A percentile compares a stretch with the other conserved stretches of the same genome.
Conservation (phyloP, 306 rosid species). For the Cucumis melo region DNA sequence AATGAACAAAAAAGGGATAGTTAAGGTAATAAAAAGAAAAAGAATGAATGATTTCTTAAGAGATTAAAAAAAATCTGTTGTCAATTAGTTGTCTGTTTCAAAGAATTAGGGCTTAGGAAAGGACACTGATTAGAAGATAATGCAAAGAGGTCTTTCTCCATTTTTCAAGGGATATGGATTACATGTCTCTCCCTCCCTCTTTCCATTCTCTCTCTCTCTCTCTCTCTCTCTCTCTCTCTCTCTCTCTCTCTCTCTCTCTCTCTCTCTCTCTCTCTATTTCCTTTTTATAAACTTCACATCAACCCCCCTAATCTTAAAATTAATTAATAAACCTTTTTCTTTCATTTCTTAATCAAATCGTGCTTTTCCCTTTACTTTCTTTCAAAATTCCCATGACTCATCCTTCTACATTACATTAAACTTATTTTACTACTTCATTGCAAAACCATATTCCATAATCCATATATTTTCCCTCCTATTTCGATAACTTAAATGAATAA, state of each 20-base stretch:
- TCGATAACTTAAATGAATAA: no score
- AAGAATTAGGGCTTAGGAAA: background rate
- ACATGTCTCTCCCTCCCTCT: background rate
- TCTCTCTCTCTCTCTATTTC: background rate
- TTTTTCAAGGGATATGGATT: constrained; percentile 8
- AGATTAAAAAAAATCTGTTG: background rate
- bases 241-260: background rate
- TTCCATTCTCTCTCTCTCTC: background rate
- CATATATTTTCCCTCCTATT: no score
- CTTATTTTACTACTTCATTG: no score
- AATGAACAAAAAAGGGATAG: background rate
- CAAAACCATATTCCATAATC: no score
- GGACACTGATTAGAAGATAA: constrained; percentile 2
- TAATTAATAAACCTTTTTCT: background rate
- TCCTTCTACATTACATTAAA: background rate
- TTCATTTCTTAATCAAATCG: background rate
- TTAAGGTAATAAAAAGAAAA: background rate
- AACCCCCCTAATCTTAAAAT: background rate
- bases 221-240: background rate
- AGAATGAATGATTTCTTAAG: no score
- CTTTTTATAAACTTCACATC: background rate
- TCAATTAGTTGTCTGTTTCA: constrained; percentile 1
- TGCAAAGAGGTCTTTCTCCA: background rate
- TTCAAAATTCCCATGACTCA: background rate
- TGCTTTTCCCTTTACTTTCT: background rate